A percentile compares a stretch with the other conserved stretches of the same genome.
Evolutionary conservation across 768 basidiomycete species (phyloP).

Genomic region (Coprinopsis cinerea): DNA sequence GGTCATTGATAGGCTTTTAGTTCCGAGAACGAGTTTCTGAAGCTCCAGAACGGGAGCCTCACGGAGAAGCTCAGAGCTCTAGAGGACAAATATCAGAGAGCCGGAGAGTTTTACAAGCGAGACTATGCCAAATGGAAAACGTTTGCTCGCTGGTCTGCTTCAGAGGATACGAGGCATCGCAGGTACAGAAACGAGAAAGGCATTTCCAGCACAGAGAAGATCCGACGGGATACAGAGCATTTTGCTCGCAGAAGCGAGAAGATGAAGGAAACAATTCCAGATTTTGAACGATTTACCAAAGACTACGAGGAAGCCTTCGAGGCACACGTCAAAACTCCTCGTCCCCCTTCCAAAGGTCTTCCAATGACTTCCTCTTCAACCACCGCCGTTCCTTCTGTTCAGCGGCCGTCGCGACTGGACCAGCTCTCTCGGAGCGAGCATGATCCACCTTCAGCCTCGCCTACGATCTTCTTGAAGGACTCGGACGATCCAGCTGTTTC

Average conservation of each 20-base stretch:
- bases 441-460: constrained; percentile 18
- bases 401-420: too few relatives aligned
- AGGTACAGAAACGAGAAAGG: constrained; percentile 20
- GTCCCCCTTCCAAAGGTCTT: constrained; percentile 2
- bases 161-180: constrained; percentile 25
- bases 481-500: constrained; percentile 16
- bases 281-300: background rate
- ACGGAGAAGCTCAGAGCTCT: constrained; percentile 41
- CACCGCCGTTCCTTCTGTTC: background rate
- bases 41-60: constrained; percentile 28
- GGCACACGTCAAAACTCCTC: background rate
- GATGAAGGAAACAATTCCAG: background rate
- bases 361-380: constrained; percentile 4
- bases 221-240: constrained; percentile 8
- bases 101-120: constrained; percentile 38
- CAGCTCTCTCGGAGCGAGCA: too few relatives aligned
- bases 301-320: background rate
- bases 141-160: constrained; percentile 39
- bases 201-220: constrained; percentile 25
- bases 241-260: background rate
- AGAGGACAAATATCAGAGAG: constrained; percentile 35
- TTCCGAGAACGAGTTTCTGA: constrained; percentile 6
- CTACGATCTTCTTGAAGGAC: constrained; percentile 13
- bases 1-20: background rate
- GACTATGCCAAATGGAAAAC: constrained; percentile 51